Base-by-base conservation (phyloP, 352 stramenopile species). In the Phytophthora capsici region DNA sequence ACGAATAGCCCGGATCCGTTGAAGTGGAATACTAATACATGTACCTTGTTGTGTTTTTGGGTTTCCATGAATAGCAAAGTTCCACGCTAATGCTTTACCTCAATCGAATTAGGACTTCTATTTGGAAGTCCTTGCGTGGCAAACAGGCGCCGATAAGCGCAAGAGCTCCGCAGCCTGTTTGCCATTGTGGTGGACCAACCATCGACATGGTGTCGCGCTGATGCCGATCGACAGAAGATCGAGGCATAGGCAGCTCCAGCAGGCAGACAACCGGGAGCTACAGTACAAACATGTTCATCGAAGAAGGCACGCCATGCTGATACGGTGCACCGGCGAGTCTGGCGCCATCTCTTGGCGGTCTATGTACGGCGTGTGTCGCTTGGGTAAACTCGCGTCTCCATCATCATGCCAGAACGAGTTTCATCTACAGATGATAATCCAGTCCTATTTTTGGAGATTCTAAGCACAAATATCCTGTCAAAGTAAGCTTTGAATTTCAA, bases 131-230 rank as follows among this genome's bases (percentile, higher is more conserved):
- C 22, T 51, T 16, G 19, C 34, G 50, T 37, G 20, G 50, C 22
- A 66, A 67, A 66, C 64, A 67, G 57, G 52, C 57, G 57, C 57
- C 63, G 64, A 63, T n/a, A 56, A 62, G 50, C 40, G 43, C 45
- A 68, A 72, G 44, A 55, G 63, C 26, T 71, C 36, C 26, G 6
- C 22, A 56, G 57, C 50, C 63, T 71, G 49, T 71, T 68, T 68
- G 50, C 37, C 49, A 44, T 40, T 14, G 23, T 44, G 45, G 49
- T n/a, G 57, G 63, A 61, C 49, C 48, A 61, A 53, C 32, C 25
- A 54, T 44, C 49, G 49, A 23, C 13, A 16, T 41, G 45, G 19
- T 44, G 12, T 50, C 32, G 28, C 44, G 32, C 30, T 28, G 19
- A 17, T 41, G 34, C 8, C 34, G 13, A 47, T 19, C 1, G 40